These are phyloP conservation scores for Helotiales sp. DNA, from an alignment of 2,329 filamentous ascomycete genomes.

Conservation along the genomic window DNA sequence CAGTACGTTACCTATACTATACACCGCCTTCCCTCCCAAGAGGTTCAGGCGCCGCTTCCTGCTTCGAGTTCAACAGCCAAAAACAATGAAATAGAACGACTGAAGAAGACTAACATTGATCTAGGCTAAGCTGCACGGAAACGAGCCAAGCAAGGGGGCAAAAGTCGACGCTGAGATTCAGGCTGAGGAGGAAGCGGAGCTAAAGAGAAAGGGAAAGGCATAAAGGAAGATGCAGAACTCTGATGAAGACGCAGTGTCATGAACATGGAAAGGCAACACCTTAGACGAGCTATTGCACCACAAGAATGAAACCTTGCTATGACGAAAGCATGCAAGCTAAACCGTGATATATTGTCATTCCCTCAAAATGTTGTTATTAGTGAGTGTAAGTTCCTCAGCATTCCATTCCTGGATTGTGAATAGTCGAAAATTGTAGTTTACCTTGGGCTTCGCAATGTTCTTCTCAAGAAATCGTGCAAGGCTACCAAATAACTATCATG, in stretches of 20 bases:
- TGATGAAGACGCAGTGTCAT: not conserved
- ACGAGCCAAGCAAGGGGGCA: conserved; percentile 71
- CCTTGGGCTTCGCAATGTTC: not conserved
- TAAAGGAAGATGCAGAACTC: conserved; percentile 23
- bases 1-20: conserved; percentile 45
- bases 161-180: conserved; percentile 69
- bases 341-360: not conserved
- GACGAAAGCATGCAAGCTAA: not conserved
- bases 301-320: not conserved
- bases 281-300: not conserved
- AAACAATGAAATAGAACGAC: not conserved
- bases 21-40: not conserved
- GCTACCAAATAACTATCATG: not conserved
- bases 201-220: conserved; percentile 58
- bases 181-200: conserved; percentile 65
- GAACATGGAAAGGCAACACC: not conserved
- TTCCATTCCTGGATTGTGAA: too few relatives aligned
- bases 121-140: conserved; percentile 65
- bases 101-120: not conserved
- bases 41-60: not conserved
- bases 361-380: not conserved
- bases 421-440: not conserved
- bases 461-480: not conserved
- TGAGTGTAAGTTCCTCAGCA: too few relatives aligned
- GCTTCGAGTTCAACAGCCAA: not conserved